phyloP scores from a whole-genome alignment of 805 yeast species.

The Wickerhamomyces queroliae region DNA sequence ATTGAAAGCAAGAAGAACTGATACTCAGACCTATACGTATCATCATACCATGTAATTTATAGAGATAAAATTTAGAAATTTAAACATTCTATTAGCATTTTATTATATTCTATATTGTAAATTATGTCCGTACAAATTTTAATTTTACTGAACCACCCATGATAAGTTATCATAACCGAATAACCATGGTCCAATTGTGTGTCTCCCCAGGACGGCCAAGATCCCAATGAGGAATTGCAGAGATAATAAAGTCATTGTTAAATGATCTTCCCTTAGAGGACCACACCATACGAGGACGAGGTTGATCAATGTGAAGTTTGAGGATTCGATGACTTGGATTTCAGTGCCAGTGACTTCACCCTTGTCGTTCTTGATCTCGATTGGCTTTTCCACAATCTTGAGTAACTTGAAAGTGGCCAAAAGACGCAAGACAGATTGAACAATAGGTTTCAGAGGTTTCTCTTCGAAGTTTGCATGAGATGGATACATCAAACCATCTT shows the following conservation, averaged over 20 bases:
- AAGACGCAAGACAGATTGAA: conserved; percentile 33
- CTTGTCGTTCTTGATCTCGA: conserved; percentile 18
- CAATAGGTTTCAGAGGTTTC: conserved; percentile 26
- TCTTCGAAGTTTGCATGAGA: conserved; percentile 43
- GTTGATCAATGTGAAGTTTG: conserved; percentile 87
- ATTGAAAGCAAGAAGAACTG: conserved; percentile 1
- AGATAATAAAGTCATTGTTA: conserved; percentile 54
- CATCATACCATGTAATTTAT: no score
- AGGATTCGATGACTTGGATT: conserved; percentile 35
- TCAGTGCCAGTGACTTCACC: conserved; percentile 15
- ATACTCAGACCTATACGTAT: no score
- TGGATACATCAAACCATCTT: conserved; percentile 72
- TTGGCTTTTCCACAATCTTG: conserved; percentile 29
- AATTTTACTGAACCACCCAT: conserved; percentile 26
- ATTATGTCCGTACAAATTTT: background rate
- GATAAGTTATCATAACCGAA: conserved; percentile 88
- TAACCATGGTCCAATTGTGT: conserved; percentile 75
- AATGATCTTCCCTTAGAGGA: conserved; percentile 77
- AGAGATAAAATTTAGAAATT: no score
- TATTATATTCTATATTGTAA: background rate
- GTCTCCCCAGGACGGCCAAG: conserved; percentile 64
- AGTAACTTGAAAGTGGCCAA: conserved; percentile 49
- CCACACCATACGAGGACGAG: conserved; percentile 81
- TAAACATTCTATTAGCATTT: no score
- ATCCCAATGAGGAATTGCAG: conserved; percentile 67